Conservation (phyloP, 768 basidiomycete genomes). For the Omphalotus guepiniiformis region DNA sequence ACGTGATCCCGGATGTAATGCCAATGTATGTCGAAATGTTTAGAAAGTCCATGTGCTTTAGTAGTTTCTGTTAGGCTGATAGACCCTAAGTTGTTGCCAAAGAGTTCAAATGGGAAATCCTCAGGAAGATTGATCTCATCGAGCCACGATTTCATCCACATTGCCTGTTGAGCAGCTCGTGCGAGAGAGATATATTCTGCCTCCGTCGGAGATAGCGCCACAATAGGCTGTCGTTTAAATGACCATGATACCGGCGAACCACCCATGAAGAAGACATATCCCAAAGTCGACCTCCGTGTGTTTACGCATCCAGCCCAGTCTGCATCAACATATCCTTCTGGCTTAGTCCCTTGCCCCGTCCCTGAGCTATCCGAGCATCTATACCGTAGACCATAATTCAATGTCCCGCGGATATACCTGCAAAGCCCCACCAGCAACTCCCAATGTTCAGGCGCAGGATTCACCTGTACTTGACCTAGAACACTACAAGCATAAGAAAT, state of each 20-base stretch:
- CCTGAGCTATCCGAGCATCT: too few relatives aligned
- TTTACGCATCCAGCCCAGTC: neutral
- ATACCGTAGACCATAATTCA: constrained; percentile 21
- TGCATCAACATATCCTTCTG: neutral
- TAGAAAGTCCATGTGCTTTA: constrained; percentile 9
- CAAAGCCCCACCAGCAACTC: neutral
- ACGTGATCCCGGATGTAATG: constrained; percentile 26
- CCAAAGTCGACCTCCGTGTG: neutral
- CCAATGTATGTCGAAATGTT: constrained; percentile 31
- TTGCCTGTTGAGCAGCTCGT: neutral
- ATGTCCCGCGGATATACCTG: neutral
- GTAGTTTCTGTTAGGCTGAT: neutral
- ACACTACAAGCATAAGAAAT: neutral
- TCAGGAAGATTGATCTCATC: neutral
- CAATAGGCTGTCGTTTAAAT: neutral
- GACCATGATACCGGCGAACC: constrained; percentile 1
- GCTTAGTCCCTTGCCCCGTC: neutral
- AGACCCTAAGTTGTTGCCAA: constrained; percentile 4
- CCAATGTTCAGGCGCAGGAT: neutral
- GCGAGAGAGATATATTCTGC: constrained; percentile 12
- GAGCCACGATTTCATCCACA: neutral
- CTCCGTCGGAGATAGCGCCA: constrained; percentile 24
- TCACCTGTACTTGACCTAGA: neutral
- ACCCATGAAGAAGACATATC: neutral
- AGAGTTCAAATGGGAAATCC: neutral